phyloP scores from a whole-genome alignment of 2,329 filamentous ascomycete species.

The Tolypocladium tropicale region DNA sequence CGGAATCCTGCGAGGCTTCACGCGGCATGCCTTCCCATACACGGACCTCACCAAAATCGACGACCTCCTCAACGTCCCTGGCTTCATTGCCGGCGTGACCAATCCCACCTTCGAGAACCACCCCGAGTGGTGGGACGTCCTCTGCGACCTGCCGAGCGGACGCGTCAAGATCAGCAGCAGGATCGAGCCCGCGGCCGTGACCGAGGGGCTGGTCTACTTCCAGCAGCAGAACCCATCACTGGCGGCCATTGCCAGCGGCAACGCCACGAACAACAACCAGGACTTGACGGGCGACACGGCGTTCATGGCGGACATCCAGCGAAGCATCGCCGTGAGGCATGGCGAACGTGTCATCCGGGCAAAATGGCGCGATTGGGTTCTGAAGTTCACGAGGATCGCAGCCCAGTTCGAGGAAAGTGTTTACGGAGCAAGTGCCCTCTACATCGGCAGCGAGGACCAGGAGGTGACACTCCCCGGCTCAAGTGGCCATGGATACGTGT shows the following conservation, averaged over 20 bases:
- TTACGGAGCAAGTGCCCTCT: constrained; percentile 83
- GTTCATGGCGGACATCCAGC: constrained; percentile 80
- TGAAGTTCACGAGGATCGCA: constrained; percentile 84
- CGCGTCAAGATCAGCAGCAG: constrained; percentile 89
- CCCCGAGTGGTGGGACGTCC: constrained; percentile 94
- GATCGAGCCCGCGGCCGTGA: constrained; percentile 70
- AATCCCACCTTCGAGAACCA: constrained; percentile 94
- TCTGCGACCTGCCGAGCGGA: constrained; percentile 87
- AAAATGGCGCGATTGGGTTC: constrained; percentile 92
- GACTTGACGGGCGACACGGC: constrained; percentile 79
- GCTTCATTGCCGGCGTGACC: constrained; percentile 95
- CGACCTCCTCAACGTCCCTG: constrained; percentile 87
- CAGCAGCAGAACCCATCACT: constrained; percentile 63
- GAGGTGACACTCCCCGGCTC: constrained; percentile 48
- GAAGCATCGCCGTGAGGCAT: constrained; percentile 74
- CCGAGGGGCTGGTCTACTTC: constrained; percentile 80
- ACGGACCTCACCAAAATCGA: constrained; percentile 97
- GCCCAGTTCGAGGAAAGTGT: constrained; percentile 93
- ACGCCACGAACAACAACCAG: constrained; percentile 27
- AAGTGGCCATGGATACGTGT: constrained; percentile 87
- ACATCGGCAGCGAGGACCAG: constrained; percentile 68
- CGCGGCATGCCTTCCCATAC: constrained; percentile 92
- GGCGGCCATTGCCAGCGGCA: constrained; percentile 36
- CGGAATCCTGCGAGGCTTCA: constrained; percentile 86
- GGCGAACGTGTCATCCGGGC: constrained; percentile 84